Evolutionary conservation across 768 basidiomycete species (phyloP), one percentile per base, ranked within the genome.

Genomic region (Hygrophorus russula): DNA sequence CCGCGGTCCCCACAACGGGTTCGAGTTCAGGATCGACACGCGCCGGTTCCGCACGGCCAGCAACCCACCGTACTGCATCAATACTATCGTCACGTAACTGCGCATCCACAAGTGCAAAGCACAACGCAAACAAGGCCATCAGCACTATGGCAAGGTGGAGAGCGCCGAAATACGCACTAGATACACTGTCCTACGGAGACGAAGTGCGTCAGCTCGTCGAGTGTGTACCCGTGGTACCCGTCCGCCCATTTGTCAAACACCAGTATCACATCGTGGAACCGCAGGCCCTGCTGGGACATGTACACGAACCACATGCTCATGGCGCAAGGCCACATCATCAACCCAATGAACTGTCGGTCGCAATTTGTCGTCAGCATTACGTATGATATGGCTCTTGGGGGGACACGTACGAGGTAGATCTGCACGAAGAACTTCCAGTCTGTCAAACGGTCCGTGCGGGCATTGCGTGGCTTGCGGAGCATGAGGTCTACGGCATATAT

Each of bases 351-450:
- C 64, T 68, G 32, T 19, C 24, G 7, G 12, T 10, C 27, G 14
- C n/a, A n/a, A n/a, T n/a, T n/a, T n/a, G n/a, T n/a, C n/a, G 11
- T 28, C 18, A 42, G 34, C 35, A 10, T 10, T 43, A 17, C 13
- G 12, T 46, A n/a, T 53, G 48, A 47, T 31, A 17, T 5, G 31
- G 30, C 13, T 41, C 11, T 36, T 7, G 9, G 3, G 34, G 31
- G 6, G 3, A 17, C 47, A 42, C 67, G 41, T 42, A 70, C 69
- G 40, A 66, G 49, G 41, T 73, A 73, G 0, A 69, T 71, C 45
- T 74, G 73, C 38, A 67, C 35, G 52, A 74, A 65, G 44, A 73
- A 57, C 44, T 59, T 65, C 67, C 66, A 69, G 52, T 75, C 63
- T 5, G 71, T 71, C 24, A 76, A 58, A 30, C 68, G 63, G 49